Percentiles rank a stretch among this genome's conserved stretches.
Evolutionary conservation across 768 basidiomycete species (phyloP).

Genomic region (Sarcodon aspratus): DNA sequence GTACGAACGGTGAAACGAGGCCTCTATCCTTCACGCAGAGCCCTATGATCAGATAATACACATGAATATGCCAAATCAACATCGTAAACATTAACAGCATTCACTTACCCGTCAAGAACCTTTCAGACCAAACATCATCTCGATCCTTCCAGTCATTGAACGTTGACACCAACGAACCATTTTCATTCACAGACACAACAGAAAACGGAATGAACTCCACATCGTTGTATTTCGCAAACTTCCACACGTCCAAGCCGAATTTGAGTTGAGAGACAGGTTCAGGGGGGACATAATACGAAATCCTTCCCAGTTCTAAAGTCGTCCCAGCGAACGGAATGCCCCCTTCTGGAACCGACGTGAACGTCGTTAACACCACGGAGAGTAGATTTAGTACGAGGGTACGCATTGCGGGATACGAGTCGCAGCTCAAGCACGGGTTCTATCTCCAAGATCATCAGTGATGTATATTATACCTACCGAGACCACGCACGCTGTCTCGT

Average conservation of each 20-base stretch:
- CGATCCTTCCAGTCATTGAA: constrained; percentile 4
- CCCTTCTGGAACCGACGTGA: too few species aligned
- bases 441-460: too few species aligned
- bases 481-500: too few species aligned
- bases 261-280: constrained; percentile 8
- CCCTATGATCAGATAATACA: constrained; percentile 5
- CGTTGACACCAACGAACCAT: constrained; percentile 6
- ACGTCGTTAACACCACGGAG: too few species aligned
- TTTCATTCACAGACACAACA: constrained; percentile 11
- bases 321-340: constrained; percentile 6
- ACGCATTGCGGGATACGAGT: too few species aligned
- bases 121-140: constrained; percentile 15
- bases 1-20: constrained; percentile 1
- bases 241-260: neutral
- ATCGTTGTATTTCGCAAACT: neutral
- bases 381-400: too few species aligned
- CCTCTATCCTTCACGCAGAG: constrained; percentile 12
- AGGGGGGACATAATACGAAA: constrained; percentile 11
- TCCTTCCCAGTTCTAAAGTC: constrained; percentile 6
- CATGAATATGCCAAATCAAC: neutral
- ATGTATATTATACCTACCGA: too few species aligned
- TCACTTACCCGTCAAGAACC: constrained; percentile 12
- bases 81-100: neutral
- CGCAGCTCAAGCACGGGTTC: too few species aligned
- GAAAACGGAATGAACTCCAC: constrained; percentile 13